These are phyloP conservation scores for Sphaceloma murrayae DNA, from an alignment of 2,329 filamentous ascomycete species.

Conservation along the genomic window DNA sequence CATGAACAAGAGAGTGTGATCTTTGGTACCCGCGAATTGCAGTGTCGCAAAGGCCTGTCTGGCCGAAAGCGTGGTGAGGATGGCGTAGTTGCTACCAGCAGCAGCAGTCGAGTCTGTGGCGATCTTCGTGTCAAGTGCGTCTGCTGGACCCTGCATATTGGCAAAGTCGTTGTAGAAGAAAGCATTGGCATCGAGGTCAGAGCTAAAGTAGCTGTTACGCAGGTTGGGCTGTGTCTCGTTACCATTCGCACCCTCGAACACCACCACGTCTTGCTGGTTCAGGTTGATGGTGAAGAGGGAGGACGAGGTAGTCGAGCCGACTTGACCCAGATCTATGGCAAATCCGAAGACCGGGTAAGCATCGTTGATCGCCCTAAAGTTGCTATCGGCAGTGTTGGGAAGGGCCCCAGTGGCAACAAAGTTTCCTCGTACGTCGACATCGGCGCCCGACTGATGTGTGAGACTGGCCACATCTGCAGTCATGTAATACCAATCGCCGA, in stretches of 20 bases:
- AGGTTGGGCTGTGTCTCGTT: conserved; percentile 36
- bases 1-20: conserved; percentile 43
- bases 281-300: conserved; percentile 44
- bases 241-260: conserved; percentile 39
- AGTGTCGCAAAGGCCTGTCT: conserved; percentile 44
- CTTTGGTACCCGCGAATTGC: conserved; percentile 40
- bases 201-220: conserved; percentile 43
- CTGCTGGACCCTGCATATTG: conserved; percentile 30
- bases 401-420: conserved; percentile 39
- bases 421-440: conserved; percentile 37
- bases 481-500: conserved; percentile 46
- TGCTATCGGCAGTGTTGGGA: conserved; percentile 35
- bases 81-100: conserved; percentile 40
- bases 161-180: conserved; percentile 45
- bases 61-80: conserved; percentile 41
- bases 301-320: conserved; percentile 30
- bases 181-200: conserved; percentile 29
- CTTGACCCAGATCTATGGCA: conserved; percentile 40
- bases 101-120: conserved; percentile 37
- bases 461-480: conserved; percentile 35
- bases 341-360: conserved; percentile 46
- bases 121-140: conserved; percentile 37
- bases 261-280: conserved; percentile 42
- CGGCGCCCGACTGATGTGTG: conserved; percentile 40
- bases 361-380: conserved; percentile 40